Percentiles rank a stretch among this genome's conserved stretches.
Conservation (phyloP, 2,329 filamentous ascomycete species). For the Alternaria triticimaculans region DNA sequence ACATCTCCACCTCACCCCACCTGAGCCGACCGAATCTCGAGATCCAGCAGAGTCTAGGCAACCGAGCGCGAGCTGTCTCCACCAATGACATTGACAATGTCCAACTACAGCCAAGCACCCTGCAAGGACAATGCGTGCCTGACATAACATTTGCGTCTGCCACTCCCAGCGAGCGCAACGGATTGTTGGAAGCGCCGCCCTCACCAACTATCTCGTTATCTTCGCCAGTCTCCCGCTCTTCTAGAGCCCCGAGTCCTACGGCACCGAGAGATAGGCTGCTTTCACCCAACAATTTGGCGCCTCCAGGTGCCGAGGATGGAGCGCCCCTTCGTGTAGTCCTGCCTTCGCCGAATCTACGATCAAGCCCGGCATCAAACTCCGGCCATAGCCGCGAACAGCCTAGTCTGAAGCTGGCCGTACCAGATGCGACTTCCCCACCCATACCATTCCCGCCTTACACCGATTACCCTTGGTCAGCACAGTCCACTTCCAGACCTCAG, state of each 20-base stretch:
- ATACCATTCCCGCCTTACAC: slow-evolving; percentile 73
- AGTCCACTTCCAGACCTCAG: slow-evolving; percentile 55
- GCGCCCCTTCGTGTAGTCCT: slow-evolving; percentile 25
- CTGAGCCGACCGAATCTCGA: slow-evolving; percentile 37
- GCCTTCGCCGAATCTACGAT: slow-evolving; percentile 29
- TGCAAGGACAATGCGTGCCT: slow-evolving; percentile 33
- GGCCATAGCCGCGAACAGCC: slow-evolving; percentile 35
- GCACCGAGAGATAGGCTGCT: slow-evolving; percentile 27
- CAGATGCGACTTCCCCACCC: slow-evolving; percentile 51
- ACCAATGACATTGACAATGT: slow-evolving; percentile 62
- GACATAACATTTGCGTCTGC: slow-evolving; percentile 46
- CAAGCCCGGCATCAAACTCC: slow-evolving; percentile 37
- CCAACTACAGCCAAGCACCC: slow-evolving; percentile 51
- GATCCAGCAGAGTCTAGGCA: slow-evolving; percentile 34
- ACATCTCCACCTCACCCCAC: slow-evolving; percentile 27
- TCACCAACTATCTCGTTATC: slow-evolving; percentile 51
- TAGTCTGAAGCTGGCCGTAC: slow-evolving; percentile 52
- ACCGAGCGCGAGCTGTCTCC: slow-evolving; percentile 62
- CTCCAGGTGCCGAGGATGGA: slow-evolving; percentile 46
- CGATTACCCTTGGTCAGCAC: slow-evolving; percentile 58
- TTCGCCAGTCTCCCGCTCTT: slow-evolving; percentile 44
- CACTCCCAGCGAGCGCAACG: slow-evolving; percentile 36
- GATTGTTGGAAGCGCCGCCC: slow-evolving; percentile 26
- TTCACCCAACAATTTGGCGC: slow-evolving; percentile 42
- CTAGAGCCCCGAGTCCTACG: slow-evolving; percentile 35